Evolutionary conservation across 1,139 yeast genomes (phyloP).

Genomic region (Candida labiduridarum): DNA sequence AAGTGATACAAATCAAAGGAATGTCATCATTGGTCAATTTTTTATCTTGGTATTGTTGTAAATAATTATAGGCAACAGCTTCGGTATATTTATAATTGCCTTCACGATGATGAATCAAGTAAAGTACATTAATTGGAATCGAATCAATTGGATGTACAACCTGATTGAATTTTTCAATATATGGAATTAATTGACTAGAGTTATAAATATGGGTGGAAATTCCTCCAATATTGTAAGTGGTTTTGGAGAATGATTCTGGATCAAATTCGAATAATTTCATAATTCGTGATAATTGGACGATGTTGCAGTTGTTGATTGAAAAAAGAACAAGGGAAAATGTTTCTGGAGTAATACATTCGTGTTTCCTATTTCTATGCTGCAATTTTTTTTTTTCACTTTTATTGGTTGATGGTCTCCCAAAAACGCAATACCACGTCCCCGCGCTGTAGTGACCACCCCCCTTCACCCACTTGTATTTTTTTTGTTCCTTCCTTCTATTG

Average conservation of each 20-base stretch:
- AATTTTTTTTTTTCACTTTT: too few relatives aligned
- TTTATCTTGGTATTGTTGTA: constrained; percentile 28
- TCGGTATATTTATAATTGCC: constrained; percentile 33
- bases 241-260: constrained; percentile 25
- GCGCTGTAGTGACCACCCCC: too few relatives aligned
- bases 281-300: neutral
- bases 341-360: neutral
- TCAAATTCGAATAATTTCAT: constrained; percentile 26
- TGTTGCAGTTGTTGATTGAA: neutral
- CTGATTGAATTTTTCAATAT: constrained; percentile 23
- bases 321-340: neutral
- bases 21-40: constrained; percentile 18
- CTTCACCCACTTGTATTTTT: too few relatives aligned
- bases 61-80: constrained; percentile 31
- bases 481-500: too few relatives aligned
- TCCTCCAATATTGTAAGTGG: constrained; percentile 33
- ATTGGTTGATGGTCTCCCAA: too few relatives aligned
- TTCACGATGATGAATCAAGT: constrained; percentile 43
- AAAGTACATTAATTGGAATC: constrained; percentile 39
- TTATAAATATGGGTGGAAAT: constrained; percentile 39
- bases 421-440: too few relatives aligned
- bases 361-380: neutral
- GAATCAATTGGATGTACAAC: constrained; percentile 20
- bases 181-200: constrained; percentile 26
- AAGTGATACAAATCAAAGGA: constrained; percentile 52